Conservation (phyloP, 306 rosid genomes). For the Pyrus bretschneideri region DNA sequence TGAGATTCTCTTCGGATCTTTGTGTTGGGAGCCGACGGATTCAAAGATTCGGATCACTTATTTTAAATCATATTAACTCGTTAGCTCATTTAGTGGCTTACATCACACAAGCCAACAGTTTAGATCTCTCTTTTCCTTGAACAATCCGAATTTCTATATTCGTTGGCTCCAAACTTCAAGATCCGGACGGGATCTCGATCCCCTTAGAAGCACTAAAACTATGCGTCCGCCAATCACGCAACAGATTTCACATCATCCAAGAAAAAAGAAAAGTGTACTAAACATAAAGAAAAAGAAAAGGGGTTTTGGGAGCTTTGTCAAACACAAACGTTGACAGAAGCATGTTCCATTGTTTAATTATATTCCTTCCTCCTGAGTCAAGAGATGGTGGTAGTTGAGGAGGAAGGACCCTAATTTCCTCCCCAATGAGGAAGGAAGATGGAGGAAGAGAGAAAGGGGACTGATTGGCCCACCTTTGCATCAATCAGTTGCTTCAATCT, state of each 20-base stretch:
- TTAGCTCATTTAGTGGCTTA: accelerated
- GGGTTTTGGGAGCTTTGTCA: conserved; percentile 9
- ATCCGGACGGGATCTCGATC: too few species aligned
- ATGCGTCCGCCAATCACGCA: conserved; percentile 40
- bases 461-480: not conserved
- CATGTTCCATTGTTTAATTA: not conserved
- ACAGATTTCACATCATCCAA: conserved; percentile 17
- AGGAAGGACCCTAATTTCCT: not conserved
- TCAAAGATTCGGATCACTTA: too few species aligned
- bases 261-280: not conserved
- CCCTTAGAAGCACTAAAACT: conserved; percentile 2
- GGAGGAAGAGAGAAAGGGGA: not conserved
- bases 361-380: not conserved
- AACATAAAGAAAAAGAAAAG: not conserved
- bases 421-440: not conserved
- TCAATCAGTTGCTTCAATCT: not conserved
- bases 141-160: too few species aligned
- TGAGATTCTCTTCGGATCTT: too few species aligned
- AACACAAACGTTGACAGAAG: conserved; percentile 14
- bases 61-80: too few species aligned
- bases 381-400: not conserved
- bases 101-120: too few species aligned
- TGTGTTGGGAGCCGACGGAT: too few species aligned
- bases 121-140: too few species aligned
- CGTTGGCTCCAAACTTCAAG: too few species aligned